Evolutionary conservation across 371 early-diverging fungal genomes (phyloP).

Genomic region (Lichtheimia ornata): DNA sequence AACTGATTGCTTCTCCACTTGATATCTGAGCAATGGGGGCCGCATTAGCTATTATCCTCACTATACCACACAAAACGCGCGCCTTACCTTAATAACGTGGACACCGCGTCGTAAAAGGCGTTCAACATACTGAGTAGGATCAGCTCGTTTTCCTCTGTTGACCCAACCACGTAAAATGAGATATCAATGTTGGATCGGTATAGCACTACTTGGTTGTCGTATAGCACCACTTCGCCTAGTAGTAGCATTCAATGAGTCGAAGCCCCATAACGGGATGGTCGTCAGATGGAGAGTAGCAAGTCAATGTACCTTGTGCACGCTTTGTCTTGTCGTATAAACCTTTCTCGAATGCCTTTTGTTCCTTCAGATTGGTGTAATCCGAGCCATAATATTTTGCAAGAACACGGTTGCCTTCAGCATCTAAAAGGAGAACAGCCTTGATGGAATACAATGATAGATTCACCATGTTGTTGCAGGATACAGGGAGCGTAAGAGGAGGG

Average conservation of each 20-base stretch:
- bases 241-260: slow-evolving; percentile 2
- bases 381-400: slow-evolving; percentile 89
- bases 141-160: slow-evolving; percentile 93
- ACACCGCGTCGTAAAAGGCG: slow-evolving; percentile 84
- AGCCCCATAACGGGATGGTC: neutral
- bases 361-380: slow-evolving; percentile 67
- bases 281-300: neutral
- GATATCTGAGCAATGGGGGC: slow-evolving; percentile 71
- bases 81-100: slow-evolving; percentile 78
- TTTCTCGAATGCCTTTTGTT: slow-evolving; percentile 92
- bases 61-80: no score
- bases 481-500: no score
- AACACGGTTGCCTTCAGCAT: slow-evolving; percentile 91
- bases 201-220: slow-evolving; percentile 87
- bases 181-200: slow-evolving; percentile 86
- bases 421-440: slow-evolving; percentile 88
- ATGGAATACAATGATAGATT: slow-evolving; percentile 85
- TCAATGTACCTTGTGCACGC: slow-evolving; percentile 58
- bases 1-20: slow-evolving; percentile 89
- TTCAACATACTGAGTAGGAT: slow-evolving; percentile 79
- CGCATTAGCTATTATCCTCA: neutral
- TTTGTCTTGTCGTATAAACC: slow-evolving; percentile 89
- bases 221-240: slow-evolving; percentile 84
- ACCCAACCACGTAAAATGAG: slow-evolving; percentile 90
- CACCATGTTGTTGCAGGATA: slow-evolving; percentile 50